Evolutionary conservation across 257 asterid species (phyloP).

Genomic region (Petrea volubilis): DNA sequence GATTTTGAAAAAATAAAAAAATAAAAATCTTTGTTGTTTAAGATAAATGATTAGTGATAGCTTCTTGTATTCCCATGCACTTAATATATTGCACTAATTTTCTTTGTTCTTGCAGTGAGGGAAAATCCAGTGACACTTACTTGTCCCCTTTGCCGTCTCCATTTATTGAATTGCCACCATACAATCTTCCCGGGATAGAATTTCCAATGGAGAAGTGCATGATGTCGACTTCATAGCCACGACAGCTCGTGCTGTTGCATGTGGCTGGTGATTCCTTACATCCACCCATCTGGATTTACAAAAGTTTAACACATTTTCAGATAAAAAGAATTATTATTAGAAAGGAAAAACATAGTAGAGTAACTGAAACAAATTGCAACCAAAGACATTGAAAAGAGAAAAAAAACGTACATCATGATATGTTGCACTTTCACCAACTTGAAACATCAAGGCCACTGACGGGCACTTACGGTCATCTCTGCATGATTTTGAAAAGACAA

Average conservation of each 20-base stretch:
- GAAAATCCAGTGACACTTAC: slow-evolving; percentile 29
- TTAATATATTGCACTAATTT: too few relatives aligned
- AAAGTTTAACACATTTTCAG: slow-evolving; percentile 26
- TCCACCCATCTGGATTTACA: slow-evolving; percentile 77
- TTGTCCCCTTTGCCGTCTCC: slow-evolving; percentile 53
- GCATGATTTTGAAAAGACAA: slow-evolving; percentile 35
- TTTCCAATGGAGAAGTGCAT: slow-evolving; percentile 86
- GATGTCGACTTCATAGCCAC: slow-evolving; percentile 84
- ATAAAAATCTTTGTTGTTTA: too few relatives aligned
- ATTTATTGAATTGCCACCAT: slow-evolving; percentile 53
- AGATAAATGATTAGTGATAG: too few relatives aligned
- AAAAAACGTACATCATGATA: slow-evolving; percentile 61
- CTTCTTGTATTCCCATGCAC: too few relatives aligned
- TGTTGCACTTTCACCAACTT: slow-evolving; percentile 79
- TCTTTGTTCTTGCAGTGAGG: neutral
- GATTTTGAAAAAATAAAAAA: too few relatives aligned
- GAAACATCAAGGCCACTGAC: slow-evolving; percentile 85
- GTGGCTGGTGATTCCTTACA: slow-evolving; percentile 68
- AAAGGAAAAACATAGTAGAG: neutral
- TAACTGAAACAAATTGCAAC: neutral
- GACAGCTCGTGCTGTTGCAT: slow-evolving; percentile 70
- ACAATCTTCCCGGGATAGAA: slow-evolving; percentile 88
- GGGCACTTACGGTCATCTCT: slow-evolving; percentile 71
- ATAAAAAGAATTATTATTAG: slow-evolving; percentile 9
- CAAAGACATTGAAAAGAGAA: neutral